Evolutionary conservation across 306 rosid species (phyloP), one percentile per base, ranked within the genome.

Genomic region (Pyrus pyrifolia): DNA sequence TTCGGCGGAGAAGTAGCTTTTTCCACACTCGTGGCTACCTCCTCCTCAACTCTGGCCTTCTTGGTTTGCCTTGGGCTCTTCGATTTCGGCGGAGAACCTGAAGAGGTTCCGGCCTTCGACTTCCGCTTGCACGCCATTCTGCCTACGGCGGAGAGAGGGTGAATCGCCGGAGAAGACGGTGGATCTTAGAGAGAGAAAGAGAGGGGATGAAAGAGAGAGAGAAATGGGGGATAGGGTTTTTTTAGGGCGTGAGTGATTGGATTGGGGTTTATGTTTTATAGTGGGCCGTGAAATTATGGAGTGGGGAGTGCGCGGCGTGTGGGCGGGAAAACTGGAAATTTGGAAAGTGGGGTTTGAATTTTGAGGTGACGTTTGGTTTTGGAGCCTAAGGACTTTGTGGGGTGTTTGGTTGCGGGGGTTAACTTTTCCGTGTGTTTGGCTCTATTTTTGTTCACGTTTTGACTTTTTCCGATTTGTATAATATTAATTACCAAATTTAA

Each of bases 71-170:
- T 80, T 51, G 45, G 57, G 4, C 15, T 17, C 59, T 46, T 27
- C 8, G 62, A 11, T 58, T 22, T 10, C 29, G 0, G 2, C 6
- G 62, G 71, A 4, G 72, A 13, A 14, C 70, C 67, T 14, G 70
- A 64, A n/a, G 76, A 18, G 30, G n/a, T 17, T 15, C 76, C 27
- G 2, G 29, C 21, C 66, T 27, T 62, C 19, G 71, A 30, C 57
- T 70, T 71, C 23, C 83, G 76, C 60, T 68, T 80, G 57, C 58
- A 44, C 23, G 79, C 59, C 83, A 80, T 80, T 19, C 66, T 60
- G 6, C 8, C 4, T 10, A 23, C 17, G 35, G 27, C n/a, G 15
- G 31, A 31, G 38, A 30, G 21, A 25, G 22, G 27, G 8, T 7
- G 77, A 29, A 23, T 14, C 2, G 71, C 71, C 71, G 65, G 68